Conservation (phyloP, 352 stramenopile genomes). For the Phytophthora pisi region DNA sequence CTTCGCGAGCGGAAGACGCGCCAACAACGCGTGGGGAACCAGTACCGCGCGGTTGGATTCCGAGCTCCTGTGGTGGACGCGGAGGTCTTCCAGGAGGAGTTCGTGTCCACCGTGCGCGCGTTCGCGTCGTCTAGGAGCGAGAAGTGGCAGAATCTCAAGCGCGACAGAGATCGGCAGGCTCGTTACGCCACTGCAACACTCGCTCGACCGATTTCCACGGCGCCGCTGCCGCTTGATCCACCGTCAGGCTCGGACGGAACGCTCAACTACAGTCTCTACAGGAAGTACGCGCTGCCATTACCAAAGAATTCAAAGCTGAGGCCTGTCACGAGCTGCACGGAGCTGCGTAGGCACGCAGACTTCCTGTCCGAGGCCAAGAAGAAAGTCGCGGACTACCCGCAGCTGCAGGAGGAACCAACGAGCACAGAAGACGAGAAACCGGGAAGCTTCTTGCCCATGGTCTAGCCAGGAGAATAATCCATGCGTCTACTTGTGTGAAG, state of each 20-base stretch:
- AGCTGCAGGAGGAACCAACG: conserved; percentile 18
- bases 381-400: conserved; percentile 16
- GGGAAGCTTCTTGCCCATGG: conserved; percentile 24
- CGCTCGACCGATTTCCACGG: conserved; percentile 44
- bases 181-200: conserved; percentile 46
- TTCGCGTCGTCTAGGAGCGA: conserved; percentile 47
- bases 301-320: conserved; percentile 14
- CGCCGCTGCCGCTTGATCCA: conserved; percentile 5
- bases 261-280: conserved; percentile 45
- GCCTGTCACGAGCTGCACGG: conserved; percentile 38
- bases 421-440: conserved; percentile 10
- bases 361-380: conserved; percentile 39
- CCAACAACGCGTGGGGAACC: conserved; percentile 49
- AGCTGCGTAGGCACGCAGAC: conserved; percentile 39
- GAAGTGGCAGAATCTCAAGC: conserved; percentile 60
- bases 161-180: conserved; percentile 48
- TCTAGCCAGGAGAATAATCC: conserved; percentile 6
- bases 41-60: conserved; percentile 52
- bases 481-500: not conserved
- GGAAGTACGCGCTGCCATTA: conserved; percentile 40
- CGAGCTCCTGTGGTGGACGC: conserved; percentile 39
- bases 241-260: conserved; percentile 8
- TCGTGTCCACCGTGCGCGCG: conserved; percentile 59
- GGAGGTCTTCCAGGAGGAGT: conserved; percentile 66
- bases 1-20: conserved; percentile 31